Base-by-base conservation (phyloP, 225 moss, liverwort and hornwort genomes). In the Straminergon stramineum region DNA sequence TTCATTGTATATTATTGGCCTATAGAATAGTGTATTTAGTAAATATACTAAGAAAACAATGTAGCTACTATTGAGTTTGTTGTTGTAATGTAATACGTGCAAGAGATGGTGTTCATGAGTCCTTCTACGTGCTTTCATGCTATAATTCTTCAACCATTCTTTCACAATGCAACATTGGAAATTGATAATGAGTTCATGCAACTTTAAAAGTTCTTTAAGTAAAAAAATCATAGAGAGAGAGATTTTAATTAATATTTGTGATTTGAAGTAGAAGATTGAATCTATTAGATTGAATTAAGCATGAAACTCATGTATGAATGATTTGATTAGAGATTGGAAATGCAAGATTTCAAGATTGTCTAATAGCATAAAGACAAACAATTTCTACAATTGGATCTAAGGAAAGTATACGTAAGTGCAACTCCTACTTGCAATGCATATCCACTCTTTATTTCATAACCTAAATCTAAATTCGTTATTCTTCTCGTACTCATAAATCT, bases 41-140 rank as follows among this genome's bases (percentile, higher is more conserved):
- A 15, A 15, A 9, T 23, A 8, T 22, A 55, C 0, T 15, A 0
- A 21, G 1, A 55, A 78, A 15, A 15, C 5, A 37, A 56, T 37
- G 16, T 37, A 37, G 10, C 2, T 26, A 2, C 15, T 37, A 37
- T 22, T 24, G 9, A 2, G 3, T 56, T 79, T 79, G 6, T 77
- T 34, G 34, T 56, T 55, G 37, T 53, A 37, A 24, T 55, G 10
- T 37, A 55, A 3, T 55, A 0, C 37, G 3, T 24, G 2, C 1
- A 23, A 24, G 10, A 53, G 1, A 55, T 78, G 78, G 23, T 78
- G 10, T 37, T 3, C 37, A 35, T 1, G 0, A 55, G 6, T 78
- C 15, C 10, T 2, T 56, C 0, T 9, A 0, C 0, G 0, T 23
- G 2, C 15, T 56, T 23, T 35, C 10, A 24, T 23, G 10, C 35